A percentile compares a stretch with the other conserved stretches of the same genome.
These are phyloP conservation scores for Sicyos baderoa DNA, from an alignment of 306 rosid species.

Conservation along the genomic window DNA sequence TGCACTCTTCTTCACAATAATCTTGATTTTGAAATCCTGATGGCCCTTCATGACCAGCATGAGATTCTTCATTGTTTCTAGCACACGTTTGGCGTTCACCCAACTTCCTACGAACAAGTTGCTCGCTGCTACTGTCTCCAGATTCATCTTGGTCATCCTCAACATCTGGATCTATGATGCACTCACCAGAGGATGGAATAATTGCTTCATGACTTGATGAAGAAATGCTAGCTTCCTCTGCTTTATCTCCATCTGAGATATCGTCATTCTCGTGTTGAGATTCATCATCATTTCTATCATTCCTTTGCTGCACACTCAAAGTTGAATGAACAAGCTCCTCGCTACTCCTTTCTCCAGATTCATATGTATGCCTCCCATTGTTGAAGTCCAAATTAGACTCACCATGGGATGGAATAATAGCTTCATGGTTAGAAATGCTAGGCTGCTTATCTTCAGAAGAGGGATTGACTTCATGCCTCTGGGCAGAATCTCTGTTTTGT, in stretches of 20 bases:
- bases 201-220: conserved; percentile 25
- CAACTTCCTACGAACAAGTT: conserved; percentile 9
- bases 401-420: conserved; percentile 31
- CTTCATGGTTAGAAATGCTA: conserved; percentile 26
- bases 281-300: conserved; percentile 27
- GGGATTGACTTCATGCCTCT: conserved; percentile 18
- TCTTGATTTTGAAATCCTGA: neutral
- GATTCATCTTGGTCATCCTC: conserved; percentile 8
- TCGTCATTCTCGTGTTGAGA: conserved; percentile 35
- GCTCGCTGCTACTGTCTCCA: neutral
- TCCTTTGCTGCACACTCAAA: conserved; percentile 34
- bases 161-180: neutral
- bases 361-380: conserved; percentile 26
- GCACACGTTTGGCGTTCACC: neutral
- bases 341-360: conserved; percentile 25
- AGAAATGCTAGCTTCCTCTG: conserved; percentile 33
- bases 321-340: conserved; percentile 29
- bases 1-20: conserved; percentile 7
- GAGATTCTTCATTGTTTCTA: neutral
- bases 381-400: conserved; percentile 30
- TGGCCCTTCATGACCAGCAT: neutral
- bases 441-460: conserved; percentile 27
- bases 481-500: conserved; percentile 35
- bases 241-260: conserved; percentile 25
- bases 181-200: conserved; percentile 19